A percentile compares a stretch with the other conserved stretches of the same genome.
Evolutionary conservation across 2,329 filamentous ascomycete genomes (phyloP).

Genomic region (Onygena corvina): DNA sequence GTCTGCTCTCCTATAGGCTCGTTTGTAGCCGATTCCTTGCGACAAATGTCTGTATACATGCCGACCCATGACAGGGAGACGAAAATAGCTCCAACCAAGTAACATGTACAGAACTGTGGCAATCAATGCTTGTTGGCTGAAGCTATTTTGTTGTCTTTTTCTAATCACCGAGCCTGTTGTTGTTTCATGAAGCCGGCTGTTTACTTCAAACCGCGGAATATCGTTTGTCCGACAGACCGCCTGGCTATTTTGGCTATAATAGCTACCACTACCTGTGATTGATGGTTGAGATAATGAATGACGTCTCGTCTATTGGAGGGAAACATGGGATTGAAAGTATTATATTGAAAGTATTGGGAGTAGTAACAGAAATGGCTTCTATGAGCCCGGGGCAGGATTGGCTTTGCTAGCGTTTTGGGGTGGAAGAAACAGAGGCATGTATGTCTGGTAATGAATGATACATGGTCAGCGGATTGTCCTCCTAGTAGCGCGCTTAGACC

Average conservation of each 20-base stretch:
- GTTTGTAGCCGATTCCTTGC: not conserved
- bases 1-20: not conserved
- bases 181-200: not conserved
- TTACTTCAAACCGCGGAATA: not conserved
- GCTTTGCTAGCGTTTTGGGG: constrained; percentile 28
- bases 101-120: not conserved
- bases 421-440: constrained; percentile 54
- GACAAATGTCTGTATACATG: not conserved
- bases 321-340: no score
- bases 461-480: not conserved
- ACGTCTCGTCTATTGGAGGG: no score
- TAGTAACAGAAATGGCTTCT: not conserved
- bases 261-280: no score
- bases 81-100: not conserved
- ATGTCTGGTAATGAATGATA: constrained; percentile 34
- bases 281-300: no score
- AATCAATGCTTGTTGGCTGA: not conserved
- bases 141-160: no score
- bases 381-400: constrained; percentile 18
- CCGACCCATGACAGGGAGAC: not conserved
- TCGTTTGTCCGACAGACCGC: not conserved
- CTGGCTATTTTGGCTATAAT: not conserved
- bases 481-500: not conserved
- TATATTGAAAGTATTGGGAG: no score
- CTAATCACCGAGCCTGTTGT: not conserved